A percentile compares a stretch with the other conserved stretches of the same genome.
Conservation (phyloP, 2,329 filamentous ascomycete genomes). For the Zasmidium citrigriseum region DNA sequence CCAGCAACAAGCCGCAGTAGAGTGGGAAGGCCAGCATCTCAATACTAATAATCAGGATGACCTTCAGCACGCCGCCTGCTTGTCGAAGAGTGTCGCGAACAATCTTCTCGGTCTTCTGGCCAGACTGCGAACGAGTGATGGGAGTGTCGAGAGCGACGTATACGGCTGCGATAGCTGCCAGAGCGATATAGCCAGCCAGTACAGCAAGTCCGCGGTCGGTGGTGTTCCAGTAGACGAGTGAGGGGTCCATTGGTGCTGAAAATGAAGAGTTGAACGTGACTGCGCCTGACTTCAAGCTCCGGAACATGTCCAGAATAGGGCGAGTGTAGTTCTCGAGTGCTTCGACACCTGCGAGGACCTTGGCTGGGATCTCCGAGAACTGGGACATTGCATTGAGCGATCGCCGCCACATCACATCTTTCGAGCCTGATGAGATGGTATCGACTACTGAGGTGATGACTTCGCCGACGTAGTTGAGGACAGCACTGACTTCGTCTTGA, state of each 20-base stretch:
- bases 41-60: slow-evolving; percentile 96
- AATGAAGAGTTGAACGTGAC: slow-evolving; percentile 20
- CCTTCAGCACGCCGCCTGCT: slow-evolving; percentile 95
- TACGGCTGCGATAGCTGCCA: slow-evolving; percentile 71
- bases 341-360: slow-evolving; percentile 13
- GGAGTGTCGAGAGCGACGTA: slow-evolving; percentile 76
- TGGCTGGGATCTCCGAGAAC: slow-evolving; percentile 15
- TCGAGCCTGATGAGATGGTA: slow-evolving; percentile 27
- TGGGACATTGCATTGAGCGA: slow-evolving; percentile 10
- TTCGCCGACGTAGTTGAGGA: slow-evolving; percentile 24
- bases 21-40: slow-evolving; percentile 98
- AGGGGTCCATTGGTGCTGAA: slow-evolving; percentile 36
- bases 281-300: slow-evolving; percentile 23
- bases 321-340: slow-evolving; percentile 16
- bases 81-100: slow-evolving; percentile 84
- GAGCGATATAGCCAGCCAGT: slow-evolving; percentile 74
- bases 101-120: slow-evolving; percentile 67
- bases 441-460: slow-evolving; percentile 29
- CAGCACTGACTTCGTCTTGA: slow-evolving; percentile 24
- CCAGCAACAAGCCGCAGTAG: slow-evolving; percentile 90
- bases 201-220: slow-evolving; percentile 70
- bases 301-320: slow-evolving; percentile 24
- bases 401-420: slow-evolving; percentile 14
- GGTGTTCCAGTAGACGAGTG: slow-evolving; percentile 46
- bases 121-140: slow-evolving; percentile 64